phyloP scores from a whole-genome alignment of 768 basidiomycete species.

The Rhizopogon roseolus region DNA sequence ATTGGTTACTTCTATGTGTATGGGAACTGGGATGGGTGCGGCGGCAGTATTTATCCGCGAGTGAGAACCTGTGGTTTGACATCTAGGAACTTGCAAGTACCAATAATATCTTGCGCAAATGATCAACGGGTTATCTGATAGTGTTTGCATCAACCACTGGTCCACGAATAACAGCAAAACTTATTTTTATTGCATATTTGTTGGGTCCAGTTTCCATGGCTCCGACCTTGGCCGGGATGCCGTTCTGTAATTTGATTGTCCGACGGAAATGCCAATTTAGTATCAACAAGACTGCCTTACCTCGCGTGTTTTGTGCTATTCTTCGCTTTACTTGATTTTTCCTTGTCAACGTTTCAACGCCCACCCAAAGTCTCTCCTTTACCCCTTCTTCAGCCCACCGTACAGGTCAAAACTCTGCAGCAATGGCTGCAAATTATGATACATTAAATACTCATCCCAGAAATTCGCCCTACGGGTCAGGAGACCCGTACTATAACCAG shows the following conservation, averaged over 20 bases:
- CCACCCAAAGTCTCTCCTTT: slow-evolving; percentile 20
- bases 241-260: slow-evolving; percentile 7
- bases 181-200: background rate
- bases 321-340: slow-evolving; percentile 9
- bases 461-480: slow-evolving; percentile 48
- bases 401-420: slow-evolving; percentile 13
- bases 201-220: background rate
- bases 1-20: slow-evolving; percentile 86
- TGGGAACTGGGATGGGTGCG: slow-evolving; percentile 90
- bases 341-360: slow-evolving; percentile 2
- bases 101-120: no score
- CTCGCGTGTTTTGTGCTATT: slow-evolving; percentile 2
- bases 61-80: background rate
- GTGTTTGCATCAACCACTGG: background rate
- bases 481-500: slow-evolving; percentile 64
- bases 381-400: slow-evolving; percentile 6
- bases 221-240: slow-evolving; percentile 1
- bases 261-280: slow-evolving; percentile 5
- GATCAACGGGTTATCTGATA: background rate
- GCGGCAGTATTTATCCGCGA: slow-evolving; percentile 70
- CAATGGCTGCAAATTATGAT: slow-evolving; percentile 38
- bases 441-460: slow-evolving; percentile 19
- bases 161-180: background rate
- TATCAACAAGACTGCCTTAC: background rate
- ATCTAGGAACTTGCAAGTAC: no score